Conservation (phyloP, 441 rosid species). For the Monsonia emarginata region DNA sequence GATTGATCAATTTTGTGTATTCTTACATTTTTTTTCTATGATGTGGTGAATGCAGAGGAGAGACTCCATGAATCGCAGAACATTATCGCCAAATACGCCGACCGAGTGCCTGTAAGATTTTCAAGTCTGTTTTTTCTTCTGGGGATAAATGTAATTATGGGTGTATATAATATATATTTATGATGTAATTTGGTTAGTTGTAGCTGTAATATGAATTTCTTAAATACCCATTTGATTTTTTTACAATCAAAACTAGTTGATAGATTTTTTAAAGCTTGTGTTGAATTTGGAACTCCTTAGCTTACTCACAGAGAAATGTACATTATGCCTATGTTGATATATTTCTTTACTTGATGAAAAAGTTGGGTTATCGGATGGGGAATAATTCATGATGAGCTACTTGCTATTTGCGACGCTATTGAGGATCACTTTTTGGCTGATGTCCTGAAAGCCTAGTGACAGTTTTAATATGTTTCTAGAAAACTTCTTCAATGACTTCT, state of each 20-base stretch:
- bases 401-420: not conserved
- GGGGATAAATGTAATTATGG: not conserved
- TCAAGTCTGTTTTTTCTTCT: not conserved
- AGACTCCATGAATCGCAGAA: constrained; percentile 29
- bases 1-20: too few species aligned
- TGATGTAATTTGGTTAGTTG: not conserved
- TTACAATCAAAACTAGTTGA: not conserved
- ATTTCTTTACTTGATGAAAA: not conserved
- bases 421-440: not conserved
- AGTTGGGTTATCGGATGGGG: not conserved
- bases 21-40: not conserved
- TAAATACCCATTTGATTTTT: not conserved
- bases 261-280: not conserved
- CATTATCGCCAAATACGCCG: constrained; percentile 30
- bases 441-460: not conserved
- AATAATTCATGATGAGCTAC: not conserved
- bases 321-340: not conserved
- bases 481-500: not conserved
- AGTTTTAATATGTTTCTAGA: too few species aligned
- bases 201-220: not conserved
- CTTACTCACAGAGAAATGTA: not conserved
- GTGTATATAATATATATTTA: not conserved
- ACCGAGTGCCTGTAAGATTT: constrained; percentile 34
- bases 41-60: constrained; percentile 20
- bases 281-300: not conserved